Evolutionary conservation across 208 protist genomes (phyloP), one percentile per base, ranked within the genome.

Genomic region (Phytomonas sp.): DNA sequence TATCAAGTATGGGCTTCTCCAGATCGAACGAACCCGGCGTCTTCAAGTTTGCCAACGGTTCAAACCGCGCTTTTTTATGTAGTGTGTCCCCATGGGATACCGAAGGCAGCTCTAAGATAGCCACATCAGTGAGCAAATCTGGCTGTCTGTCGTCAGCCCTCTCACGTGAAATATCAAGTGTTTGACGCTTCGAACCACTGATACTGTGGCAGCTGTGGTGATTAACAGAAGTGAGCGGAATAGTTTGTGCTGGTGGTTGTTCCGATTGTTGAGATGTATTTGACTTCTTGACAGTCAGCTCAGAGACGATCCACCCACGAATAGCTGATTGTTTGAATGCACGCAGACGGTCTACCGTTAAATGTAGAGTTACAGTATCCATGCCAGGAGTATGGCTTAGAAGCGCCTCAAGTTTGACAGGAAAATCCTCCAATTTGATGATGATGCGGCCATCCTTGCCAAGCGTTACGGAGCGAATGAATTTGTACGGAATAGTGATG

Each of bases 401-500:
- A 60, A 92, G 72, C 36, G 78, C 76, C 79, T 87, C 91, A 28
- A 96, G 78, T 73, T 92, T 94, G 26, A 87, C 79, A 4, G 91
- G 91, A 67, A 94, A 93, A 71, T 88, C 82, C 56, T 94, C 82
- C 20, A 96, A 83, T 13, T 84, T 80, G 67, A 96, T 74, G 31
- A 88, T 81, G 56, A 95, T 84, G 63, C 86, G 81, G 0, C 87
- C 87, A 64, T 93, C 85, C 46, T 87, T 88, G 59, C 85, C 84
- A 32, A 94, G 77, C 17, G 83, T 93, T 36, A 95, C 89, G 17
- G 84, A 92, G 60, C 89, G 87, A 60, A 96, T 91, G 43, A 76
- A 79, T 60, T 72, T 73, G 76, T 94, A 96, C 0, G 88, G 84
- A 53, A 96, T 88, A 65, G 92, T 95, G 37, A 94, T 77, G 72